Percentiles rank a stretch among this genome's conserved stretches.
These are phyloP conservation scores for Dryas integrifolia DNA, from an alignment of 331 rosid genomes.

Conservation along the genomic window DNA sequence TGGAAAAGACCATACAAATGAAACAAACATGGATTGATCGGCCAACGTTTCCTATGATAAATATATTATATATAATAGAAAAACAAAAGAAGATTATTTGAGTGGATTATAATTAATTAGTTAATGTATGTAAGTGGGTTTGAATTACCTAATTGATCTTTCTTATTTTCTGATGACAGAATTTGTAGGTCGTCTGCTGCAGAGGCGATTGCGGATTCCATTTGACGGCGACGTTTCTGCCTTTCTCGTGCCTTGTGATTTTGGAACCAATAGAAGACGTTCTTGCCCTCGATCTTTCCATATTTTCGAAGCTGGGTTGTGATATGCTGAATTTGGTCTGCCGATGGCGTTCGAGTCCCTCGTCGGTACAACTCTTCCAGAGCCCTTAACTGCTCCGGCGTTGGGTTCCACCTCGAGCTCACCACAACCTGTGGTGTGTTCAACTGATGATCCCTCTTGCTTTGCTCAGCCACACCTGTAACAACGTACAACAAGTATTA, in stretches of 20 bases:
- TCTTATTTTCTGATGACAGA: slow-evolving; percentile 26
- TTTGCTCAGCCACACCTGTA: slow-evolving; percentile 42
- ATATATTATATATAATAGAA: too few relatives aligned
- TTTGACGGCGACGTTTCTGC: slow-evolving; percentile 93
- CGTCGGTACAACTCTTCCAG: slow-evolving; percentile 78
- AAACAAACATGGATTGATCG: background rate
- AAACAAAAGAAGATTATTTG: too few relatives aligned
- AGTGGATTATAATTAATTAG: too few relatives aligned
- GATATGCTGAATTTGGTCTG: slow-evolving; percentile 86
- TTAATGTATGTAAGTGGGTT: background rate
- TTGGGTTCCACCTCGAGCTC: slow-evolving; percentile 97
- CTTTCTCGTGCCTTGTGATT: slow-evolving; percentile 95
- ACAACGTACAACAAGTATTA: background rate
- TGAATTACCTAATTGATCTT: slow-evolving; percentile 45
- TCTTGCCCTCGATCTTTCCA: slow-evolving; percentile 94
- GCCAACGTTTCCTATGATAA: too few relatives aligned
- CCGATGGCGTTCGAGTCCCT: slow-evolving; percentile 90
- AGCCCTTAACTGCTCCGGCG: slow-evolving; percentile 86
- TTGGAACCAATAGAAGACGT: slow-evolving; percentile 98
- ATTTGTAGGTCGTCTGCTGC: slow-evolving; percentile 28
- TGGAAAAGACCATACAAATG: background rate
- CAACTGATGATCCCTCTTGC: slow-evolving; percentile 33
- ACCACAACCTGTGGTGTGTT: slow-evolving; percentile 55
- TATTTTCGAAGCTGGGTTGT: slow-evolving; percentile 69
- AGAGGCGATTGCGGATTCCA: slow-evolving; percentile 46